Evolutionary conservation across 495 filamentous ascomycete species (phyloP), one percentile per base, ranked within the genome.

Genomic region (Talaromyces wortmannii): DNA sequence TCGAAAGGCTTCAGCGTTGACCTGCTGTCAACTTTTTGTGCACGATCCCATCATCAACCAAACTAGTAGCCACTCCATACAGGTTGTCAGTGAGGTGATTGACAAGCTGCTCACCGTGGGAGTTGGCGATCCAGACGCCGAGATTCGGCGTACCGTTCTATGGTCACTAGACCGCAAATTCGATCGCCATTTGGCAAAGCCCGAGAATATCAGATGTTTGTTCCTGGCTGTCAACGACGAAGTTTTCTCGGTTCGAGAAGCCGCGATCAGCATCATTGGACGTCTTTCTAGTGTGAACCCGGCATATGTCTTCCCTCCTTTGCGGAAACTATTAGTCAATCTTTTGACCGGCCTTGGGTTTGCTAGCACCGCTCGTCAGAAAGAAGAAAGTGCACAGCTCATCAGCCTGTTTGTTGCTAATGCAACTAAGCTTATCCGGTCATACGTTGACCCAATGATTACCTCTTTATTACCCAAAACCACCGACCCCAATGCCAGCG

Each of bases 171-270:
- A 97, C 65, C 81, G 89, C 50, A 87, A 94, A 56, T 99, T 99
- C 64, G 95, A 99, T 63, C 87, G 88, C 44, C 94, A 97, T 64
- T 79, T 99, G 18, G 89, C 89, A 31, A 92, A 95, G 63, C 90
- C 94, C 8, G 92, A 97, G 64, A 97, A 97, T 68, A 94, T 97
- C 42, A 84, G 95, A 31, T 95, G 89, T 45, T 72, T 97, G 23
- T 97, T 99, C 70, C 83, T 97, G 53, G 94, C 94, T 6, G 83
- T 97, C n/a, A 96, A 97, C 59, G 94, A 99, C 62, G 90, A 96
- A 56, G 79, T 88, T 3, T 97, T 97, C 56, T 77, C 84, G 7
- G 94, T 96, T 59, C 83, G 94, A 66, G 91, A 97, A 72, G 92
- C 92, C 32, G 88, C 94, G 4, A 96, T 99, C 55, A 84, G 89